These are phyloP conservation scores for Phlebiopsis flavidoalba DNA, from an alignment of 768 basidiomycete species.

Conservation along the genomic window DNA sequence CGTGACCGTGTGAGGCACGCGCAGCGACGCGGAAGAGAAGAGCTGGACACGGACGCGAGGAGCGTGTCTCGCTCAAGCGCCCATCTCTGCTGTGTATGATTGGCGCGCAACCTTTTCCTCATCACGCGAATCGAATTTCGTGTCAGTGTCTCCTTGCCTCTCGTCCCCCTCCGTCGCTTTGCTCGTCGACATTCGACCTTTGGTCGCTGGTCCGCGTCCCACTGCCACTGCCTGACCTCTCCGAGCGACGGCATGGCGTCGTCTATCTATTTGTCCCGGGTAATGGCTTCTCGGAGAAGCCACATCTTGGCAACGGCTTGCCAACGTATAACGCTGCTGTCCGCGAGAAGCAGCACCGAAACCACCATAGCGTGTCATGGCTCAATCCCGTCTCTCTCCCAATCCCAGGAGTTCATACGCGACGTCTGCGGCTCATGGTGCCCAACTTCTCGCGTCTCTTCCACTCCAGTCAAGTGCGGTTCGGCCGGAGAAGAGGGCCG, in stretches of 20 bases:
- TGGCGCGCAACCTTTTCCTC: neutral
- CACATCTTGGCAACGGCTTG: conserved; percentile 36
- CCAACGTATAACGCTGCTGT: conserved; percentile 47
- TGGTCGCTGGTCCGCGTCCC: conserved; percentile 12
- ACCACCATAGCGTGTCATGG: conserved; percentile 44
- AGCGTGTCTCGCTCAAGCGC: neutral
- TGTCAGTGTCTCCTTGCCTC: neutral
- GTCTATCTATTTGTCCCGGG: conserved; percentile 43
- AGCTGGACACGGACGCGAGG: neutral
- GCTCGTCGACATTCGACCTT: conserved; percentile 18
- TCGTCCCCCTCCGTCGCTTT: neutral
- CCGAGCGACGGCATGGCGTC: conserved; percentile 42
- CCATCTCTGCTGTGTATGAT: neutral
- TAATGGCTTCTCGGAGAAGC: conserved; percentile 39
- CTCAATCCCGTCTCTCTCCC: conserved; percentile 53
- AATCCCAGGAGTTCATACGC: conserved; percentile 54
- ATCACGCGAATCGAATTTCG: conserved; percentile 3
- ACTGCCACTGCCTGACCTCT: conserved; percentile 5
- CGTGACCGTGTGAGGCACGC: neutral
- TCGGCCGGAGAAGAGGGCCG: conserved; percentile 55
- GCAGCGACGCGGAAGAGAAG: neutral
- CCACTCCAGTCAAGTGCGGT: conserved; percentile 47
- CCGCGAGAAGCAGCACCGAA: conserved; percentile 59
- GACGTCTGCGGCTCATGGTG: conserved; percentile 50
- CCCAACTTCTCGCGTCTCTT: conserved; percentile 60